A percentile compares a stretch with the other conserved stretches of the same genome.
Evolutionary conservation across 2,329 filamentous ascomycete species (phyloP).

Genomic region (Coniochaeta hoffmannii): DNA sequence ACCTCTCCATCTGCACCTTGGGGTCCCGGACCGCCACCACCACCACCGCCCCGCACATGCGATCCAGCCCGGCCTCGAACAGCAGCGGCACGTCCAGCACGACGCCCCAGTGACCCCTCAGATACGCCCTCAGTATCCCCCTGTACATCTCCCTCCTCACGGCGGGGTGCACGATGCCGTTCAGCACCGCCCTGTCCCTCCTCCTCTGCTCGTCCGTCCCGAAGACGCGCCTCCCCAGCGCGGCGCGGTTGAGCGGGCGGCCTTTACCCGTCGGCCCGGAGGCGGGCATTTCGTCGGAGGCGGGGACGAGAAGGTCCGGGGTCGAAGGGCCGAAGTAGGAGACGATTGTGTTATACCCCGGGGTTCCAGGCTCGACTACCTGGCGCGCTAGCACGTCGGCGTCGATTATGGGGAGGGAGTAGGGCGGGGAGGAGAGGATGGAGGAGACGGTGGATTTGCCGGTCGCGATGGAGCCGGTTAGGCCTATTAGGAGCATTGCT

Average conservation of each 20-base stretch:
- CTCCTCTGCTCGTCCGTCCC: constrained; percentile 64
- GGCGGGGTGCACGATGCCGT: constrained; percentile 86
- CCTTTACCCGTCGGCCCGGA: constrained; percentile 53
- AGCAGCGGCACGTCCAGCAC: constrained; percentile 88
- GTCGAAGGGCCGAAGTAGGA: constrained; percentile 73
- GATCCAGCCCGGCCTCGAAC: constrained; percentile 82
- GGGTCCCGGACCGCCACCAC: constrained; percentile 82
- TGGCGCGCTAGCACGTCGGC: constrained; percentile 87
- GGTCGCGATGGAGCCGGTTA: constrained; percentile 95
- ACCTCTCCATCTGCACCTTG: constrained; percentile 70
- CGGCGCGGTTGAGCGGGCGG: constrained; percentile 75
- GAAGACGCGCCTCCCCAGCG: constrained; percentile 79
- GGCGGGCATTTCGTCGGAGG: constrained; percentile 42
- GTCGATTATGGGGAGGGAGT: constrained; percentile 86
- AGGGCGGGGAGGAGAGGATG: constrained; percentile 70
- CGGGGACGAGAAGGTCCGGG: constrained; percentile 71
- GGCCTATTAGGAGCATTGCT: constrained; percentile 86
- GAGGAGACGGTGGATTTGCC: constrained; percentile 94
- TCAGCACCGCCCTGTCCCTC: constrained; percentile 69
- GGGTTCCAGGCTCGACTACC: constrained; percentile 87
- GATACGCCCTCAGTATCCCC: constrained; percentile 63
- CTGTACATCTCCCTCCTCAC: constrained; percentile 78
- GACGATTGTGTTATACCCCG: constrained; percentile 77
- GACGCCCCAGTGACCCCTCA: constrained; percentile 76
- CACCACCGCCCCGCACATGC: constrained; percentile 75